Conservation (phyloP, 257 asterid genomes). For the Scutellaria barbata region DNA sequence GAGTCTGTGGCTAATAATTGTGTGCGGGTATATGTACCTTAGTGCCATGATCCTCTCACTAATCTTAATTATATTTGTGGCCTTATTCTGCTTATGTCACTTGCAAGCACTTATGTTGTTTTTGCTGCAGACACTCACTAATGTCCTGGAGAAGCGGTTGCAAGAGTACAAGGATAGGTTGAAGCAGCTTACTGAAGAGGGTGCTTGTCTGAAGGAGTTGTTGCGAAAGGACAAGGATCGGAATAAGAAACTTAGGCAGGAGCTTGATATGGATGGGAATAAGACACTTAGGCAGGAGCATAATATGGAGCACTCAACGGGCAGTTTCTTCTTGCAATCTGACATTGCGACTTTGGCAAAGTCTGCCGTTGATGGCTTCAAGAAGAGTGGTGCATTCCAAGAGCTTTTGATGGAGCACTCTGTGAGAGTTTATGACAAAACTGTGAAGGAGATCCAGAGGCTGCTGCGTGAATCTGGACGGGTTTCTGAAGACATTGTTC, state of each 20-base stretch:
- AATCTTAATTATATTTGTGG: not conserved
- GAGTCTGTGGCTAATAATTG: not conserved
- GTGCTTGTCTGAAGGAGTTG: not conserved
- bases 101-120: not conserved
- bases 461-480: not conserved
- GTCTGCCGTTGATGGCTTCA: not conserved
- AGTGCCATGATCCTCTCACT: not conserved
- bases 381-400: not conserved
- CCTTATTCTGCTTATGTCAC: not conserved
- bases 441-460: constrained; percentile 2
- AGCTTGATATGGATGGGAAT: too few species aligned
- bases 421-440: not conserved
- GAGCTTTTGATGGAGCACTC: not conserved
- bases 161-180: too few species aligned
- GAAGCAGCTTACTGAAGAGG: not conserved
- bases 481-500: not conserved
- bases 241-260: not conserved
- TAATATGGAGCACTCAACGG: not conserved
- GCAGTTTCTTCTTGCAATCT: not conserved
- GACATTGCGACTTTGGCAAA: not conserved
- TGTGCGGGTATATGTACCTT: not conserved
- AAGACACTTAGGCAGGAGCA: too few species aligned
- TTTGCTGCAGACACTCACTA: not conserved
- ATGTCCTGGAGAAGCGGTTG: too few species aligned
- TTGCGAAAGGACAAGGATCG: not conserved